Base-by-base conservation (phyloP, 768 basidiomycete genomes). In the Gautieria morchelliformis region DNA sequence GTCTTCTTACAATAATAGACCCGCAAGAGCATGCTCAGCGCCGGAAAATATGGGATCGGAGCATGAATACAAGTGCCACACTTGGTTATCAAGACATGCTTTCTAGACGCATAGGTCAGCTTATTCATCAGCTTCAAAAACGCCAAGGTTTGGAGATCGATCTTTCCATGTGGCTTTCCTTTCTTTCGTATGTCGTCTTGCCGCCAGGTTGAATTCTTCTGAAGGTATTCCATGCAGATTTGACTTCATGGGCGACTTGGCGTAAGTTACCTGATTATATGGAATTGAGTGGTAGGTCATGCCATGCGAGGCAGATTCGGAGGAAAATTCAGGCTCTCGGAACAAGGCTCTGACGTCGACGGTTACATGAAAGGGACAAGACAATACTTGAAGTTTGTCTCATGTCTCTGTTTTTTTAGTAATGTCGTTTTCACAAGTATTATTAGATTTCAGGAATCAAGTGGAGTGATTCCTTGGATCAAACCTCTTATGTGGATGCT, bases 21-120 rank as follows among this genome's bases (percentile, higher is more conserved):
- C 72, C 72, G 56, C 65, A 67, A 1, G 74, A 78, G 40, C 80
- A 82, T 59, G 67, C 70, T 1, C 68, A 72, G 9, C 71, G 78
- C 10, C 72, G 79, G 10, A 70, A 71, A 20, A 68, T 76, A 2
- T 81, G 79, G 80, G 74, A 74, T n/a, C 69, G 77, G 22, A 79
- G 72, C 0, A 74, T 81, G 66, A 78, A 67, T 49, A 71, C 72
- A 15, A 59, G 66, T 3, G 73, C 79, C 1, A 60, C 81, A 44
- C 76, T 75, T 61, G 75, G 73, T 15, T 81, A 80, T 54, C 73
- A 78, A 59, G 60, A 63, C 1, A 63, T 75, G 4, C 63, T 80
- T 20, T 65, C 66, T 1, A 63, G 63, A 19, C 63, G 78, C 14
- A 71, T 69, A 2, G 58, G 61, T 2, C 75, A 80, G 58, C 69